A percentile compares a stretch with the other conserved stretches of the same genome.
Conservation (phyloP, 768 basidiomycete species). For the Mrakia blollopis region DNA sequence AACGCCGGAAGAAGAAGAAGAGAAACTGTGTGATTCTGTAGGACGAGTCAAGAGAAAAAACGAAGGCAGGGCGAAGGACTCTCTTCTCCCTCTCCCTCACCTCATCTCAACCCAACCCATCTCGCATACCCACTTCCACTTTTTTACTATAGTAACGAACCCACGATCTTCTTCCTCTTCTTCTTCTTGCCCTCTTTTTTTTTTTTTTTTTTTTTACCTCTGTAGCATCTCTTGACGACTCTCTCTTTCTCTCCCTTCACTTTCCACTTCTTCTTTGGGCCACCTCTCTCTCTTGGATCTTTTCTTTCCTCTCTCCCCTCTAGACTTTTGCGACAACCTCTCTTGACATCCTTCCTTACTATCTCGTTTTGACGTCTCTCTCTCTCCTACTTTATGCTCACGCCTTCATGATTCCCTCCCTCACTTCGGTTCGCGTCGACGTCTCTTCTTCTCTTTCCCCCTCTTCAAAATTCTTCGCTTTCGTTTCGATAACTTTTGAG, state of each 20-base stretch:
- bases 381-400: not conserved
- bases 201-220: not conserved
- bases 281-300: not conserved
- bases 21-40: conserved; percentile 25
- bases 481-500: not conserved
- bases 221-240: not conserved
- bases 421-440: too few species aligned
- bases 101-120: not conserved
- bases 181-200: not conserved
- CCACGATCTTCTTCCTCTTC: not conserved
- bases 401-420: not conserved
- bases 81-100: not conserved
- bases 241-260: not conserved
- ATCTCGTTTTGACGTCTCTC: conserved; percentile 1
- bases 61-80: not conserved
- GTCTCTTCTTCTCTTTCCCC: not conserved
- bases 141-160: not conserved
- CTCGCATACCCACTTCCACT: not conserved
- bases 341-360: not conserved
- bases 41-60: not conserved
- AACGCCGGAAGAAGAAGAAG: conserved; percentile 25
- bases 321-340: too few species aligned
- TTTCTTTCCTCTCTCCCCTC: not conserved
- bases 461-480: not conserved
- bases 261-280: not conserved